Percentiles rank a stretch among this genome's conserved stretches.
Conservation (phyloP, 371 early-diverging fungal genomes). For the Mucor sp. region DNA sequence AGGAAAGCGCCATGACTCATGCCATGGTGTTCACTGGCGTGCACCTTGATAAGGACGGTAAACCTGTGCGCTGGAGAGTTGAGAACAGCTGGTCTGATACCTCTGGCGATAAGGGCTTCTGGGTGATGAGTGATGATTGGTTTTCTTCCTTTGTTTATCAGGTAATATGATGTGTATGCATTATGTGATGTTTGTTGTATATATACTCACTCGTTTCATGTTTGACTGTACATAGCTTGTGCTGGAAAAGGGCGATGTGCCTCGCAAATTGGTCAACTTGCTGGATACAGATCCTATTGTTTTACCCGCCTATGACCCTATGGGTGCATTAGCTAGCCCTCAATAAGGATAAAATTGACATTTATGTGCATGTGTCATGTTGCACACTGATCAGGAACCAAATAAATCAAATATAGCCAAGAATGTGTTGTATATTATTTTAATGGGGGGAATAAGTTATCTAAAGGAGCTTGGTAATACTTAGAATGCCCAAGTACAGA, state of each 20-base stretch:
- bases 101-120: constrained; percentile 75
- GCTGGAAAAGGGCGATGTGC: constrained; percentile 64
- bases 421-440: too few species aligned
- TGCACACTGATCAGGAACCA: neutral
- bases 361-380: constrained; percentile 1
- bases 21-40: constrained; percentile 87
- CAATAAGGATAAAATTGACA: constrained; percentile 6
- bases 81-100: constrained; percentile 74
- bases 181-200: neutral
- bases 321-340: constrained; percentile 60
- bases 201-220: neutral
- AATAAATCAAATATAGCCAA: neutral
- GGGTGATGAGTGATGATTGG: constrained; percentile 80
- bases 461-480: neutral
- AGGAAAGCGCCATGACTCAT: constrained; percentile 81
- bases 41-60: constrained; percentile 65
- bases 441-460: neutral
- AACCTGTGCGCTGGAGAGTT: constrained; percentile 76
- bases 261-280: constrained; percentile 58
- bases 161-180: constrained; percentile 24
- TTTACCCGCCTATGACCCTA: constrained; percentile 78
- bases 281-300: constrained; percentile 67
- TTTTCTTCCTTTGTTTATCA: constrained; percentile 82
- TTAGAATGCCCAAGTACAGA: constrained; percentile 15
- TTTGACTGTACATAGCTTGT: constrained; percentile 35